A percentile compares a stretch with the other conserved stretches of the same genome.
Evolutionary conservation across 192 early-diverging fungal species (phyloP).

Genomic region (Coemansia sp.): DNA sequence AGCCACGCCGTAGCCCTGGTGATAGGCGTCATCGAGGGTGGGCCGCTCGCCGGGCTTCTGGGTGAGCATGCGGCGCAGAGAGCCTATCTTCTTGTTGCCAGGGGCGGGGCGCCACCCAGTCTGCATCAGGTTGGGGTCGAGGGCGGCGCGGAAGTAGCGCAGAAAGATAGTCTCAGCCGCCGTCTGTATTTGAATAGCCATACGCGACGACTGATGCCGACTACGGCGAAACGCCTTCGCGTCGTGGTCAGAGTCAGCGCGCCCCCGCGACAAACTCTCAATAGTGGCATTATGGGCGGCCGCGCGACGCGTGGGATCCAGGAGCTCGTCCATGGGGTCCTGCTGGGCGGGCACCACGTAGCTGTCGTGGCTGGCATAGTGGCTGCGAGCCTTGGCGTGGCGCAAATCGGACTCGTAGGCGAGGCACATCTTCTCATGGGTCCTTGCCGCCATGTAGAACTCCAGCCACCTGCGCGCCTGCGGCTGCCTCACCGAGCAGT

Average conservation of each 20-base stretch:
- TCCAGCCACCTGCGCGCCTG: constrained; percentile 55
- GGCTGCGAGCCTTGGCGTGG: constrained; percentile 51
- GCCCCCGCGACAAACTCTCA: constrained; percentile 39
- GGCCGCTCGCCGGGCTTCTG: constrained; percentile 30
- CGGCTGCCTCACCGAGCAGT: constrained; percentile 54
- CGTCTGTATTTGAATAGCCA: constrained; percentile 55
- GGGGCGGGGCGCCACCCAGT: background rate
- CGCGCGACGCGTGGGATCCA: constrained; percentile 14
- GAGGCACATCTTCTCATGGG: constrained; percentile 54
- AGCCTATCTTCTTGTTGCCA: constrained; percentile 37
- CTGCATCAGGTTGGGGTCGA: constrained; percentile 47
- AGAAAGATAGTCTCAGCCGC: constrained; percentile 49
- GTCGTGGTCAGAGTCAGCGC: background rate
- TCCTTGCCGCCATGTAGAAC: constrained; percentile 55
- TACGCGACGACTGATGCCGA: constrained; percentile 46
- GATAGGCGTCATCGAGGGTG: constrained; percentile 43
- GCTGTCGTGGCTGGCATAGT: constrained; percentile 36
- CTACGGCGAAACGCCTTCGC: constrained; percentile 25
- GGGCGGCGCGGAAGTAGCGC: constrained; percentile 52
- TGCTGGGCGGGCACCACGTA: background rate
- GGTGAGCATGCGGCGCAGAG: constrained; percentile 50
- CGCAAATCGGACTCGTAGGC: constrained; percentile 53
- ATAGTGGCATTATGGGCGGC: constrained; percentile 45
- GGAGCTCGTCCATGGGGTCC: background rate
- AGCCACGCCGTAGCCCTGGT: constrained; percentile 49